Evolutionary conservation across 805 yeast species (phyloP).

Genomic region (Ogataea minuta): DNA sequence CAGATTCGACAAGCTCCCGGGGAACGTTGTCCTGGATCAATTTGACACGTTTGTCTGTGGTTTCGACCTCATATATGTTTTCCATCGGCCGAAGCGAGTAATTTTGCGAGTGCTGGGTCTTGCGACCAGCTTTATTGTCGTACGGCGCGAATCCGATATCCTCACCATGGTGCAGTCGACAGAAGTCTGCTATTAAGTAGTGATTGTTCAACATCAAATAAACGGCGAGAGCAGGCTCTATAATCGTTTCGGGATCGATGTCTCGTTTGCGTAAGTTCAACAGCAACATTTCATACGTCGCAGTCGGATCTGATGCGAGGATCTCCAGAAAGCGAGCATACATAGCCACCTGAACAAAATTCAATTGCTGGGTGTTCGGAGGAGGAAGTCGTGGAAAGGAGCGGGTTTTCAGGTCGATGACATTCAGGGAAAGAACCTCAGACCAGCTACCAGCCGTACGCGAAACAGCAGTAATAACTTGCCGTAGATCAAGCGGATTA

Average conservation of each 20-base stretch:
- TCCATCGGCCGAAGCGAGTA: conserved; percentile 14
- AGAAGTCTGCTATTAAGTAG: conserved; percentile 42
- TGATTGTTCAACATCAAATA: conserved; percentile 38
- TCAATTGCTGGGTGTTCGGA: conserved; percentile 44
- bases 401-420: conserved; percentile 66
- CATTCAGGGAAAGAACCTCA: conserved; percentile 29
- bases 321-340: conserved; percentile 50
- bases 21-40: conserved; percentile 14
- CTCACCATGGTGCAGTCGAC: conserved; percentile 44
- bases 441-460: conserved; percentile 25
- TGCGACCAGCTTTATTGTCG: conserved; percentile 29
- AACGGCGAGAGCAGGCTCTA: conserved; percentile 41
- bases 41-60: conserved; percentile 6
- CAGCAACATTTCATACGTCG: conserved; percentile 42
- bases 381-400: conserved; percentile 47
- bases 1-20: conserved; percentile 12
- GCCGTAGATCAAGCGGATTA: conserved; percentile 21
- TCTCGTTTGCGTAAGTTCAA: conserved; percentile 48
- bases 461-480: conserved; percentile 17
- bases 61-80: not conserved
- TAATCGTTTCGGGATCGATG: conserved; percentile 46
- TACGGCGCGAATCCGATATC: conserved; percentile 40
- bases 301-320: conserved; percentile 28
- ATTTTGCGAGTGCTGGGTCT: conserved; percentile 11
- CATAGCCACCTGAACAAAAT: conserved; percentile 60